Conservation (phyloP, 495 filamentous ascomycete species). For the Talaromyces proteolyticus region DNA sequence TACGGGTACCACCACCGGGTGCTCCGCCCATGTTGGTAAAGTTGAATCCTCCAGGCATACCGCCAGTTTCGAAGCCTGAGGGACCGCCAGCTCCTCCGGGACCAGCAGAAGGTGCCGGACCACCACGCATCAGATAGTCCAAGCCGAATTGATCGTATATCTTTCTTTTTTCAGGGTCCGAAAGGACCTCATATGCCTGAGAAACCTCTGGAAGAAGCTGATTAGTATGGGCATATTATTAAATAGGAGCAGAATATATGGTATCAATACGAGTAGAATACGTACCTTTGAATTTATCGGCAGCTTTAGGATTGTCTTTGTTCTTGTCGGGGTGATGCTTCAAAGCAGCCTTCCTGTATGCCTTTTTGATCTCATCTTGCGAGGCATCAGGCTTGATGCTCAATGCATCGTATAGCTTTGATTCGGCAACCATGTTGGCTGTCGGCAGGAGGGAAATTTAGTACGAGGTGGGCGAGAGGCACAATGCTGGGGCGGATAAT, state of each 20-base stretch:
- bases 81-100: conserved; percentile 40
- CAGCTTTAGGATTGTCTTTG: conserved; percentile 75
- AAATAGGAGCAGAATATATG: not conserved
- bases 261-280: conserved; percentile 1
- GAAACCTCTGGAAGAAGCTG: conserved; percentile 60
- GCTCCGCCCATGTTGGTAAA: conserved; percentile 53
- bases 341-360: conserved; percentile 85
- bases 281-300: conserved; percentile 81
- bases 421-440: conserved; percentile 74
- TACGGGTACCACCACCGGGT: conserved; percentile 46
- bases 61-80: conserved; percentile 41
- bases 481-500: too few species aligned
- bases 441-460: too few species aligned
- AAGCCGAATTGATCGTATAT: conserved; percentile 93
- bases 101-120: conserved; percentile 59
- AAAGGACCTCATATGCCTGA: conserved; percentile 96
- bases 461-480: too few species aligned
- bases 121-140: conserved; percentile 85
- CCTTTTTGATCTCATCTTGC: conserved; percentile 96
- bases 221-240: conserved; percentile 10
- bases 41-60: conserved; percentile 49
- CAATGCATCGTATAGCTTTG: conserved; percentile 76
- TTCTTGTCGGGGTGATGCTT: conserved; percentile 98
- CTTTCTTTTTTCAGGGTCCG: conserved; percentile 95
- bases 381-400: conserved; percentile 70